phyloP scores from a whole-genome alignment of 192 early-diverging fungal genomes.

The Backusella morwellensis region DNA sequence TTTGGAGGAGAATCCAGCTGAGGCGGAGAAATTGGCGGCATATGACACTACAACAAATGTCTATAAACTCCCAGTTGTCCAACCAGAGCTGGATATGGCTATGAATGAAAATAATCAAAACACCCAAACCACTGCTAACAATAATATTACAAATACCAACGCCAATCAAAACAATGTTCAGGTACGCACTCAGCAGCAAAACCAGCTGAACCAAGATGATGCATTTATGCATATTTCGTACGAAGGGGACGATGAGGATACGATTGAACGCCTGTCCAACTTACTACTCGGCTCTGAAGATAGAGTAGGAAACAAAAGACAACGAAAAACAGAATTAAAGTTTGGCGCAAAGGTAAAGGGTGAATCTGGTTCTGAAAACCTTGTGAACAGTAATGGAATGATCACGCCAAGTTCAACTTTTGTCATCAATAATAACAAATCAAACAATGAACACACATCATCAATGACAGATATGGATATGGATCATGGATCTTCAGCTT shows the following conservation, averaged over 20 bases:
- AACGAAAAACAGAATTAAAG: not conserved
- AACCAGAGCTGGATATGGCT: not conserved
- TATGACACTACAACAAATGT: not conserved
- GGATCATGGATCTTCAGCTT: not conserved
- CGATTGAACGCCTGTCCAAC: not conserved
- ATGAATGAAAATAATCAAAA: not conserved
- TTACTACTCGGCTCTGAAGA: not conserved
- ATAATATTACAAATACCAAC: not conserved
- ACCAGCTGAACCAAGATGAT: not conserved
- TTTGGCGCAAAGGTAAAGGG: not conserved
- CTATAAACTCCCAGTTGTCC: not conserved
- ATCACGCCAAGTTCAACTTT: not conserved
- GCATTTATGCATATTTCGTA: not conserved
- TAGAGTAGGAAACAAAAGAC: not conserved
- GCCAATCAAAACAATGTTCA: not conserved
- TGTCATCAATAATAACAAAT: not conserved
- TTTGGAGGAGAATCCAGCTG: not conserved
- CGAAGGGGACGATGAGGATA: not conserved
- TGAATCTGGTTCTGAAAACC: not conserved
- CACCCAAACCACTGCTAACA: not conserved
- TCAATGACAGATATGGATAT: not conserved
- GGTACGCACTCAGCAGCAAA: not conserved
- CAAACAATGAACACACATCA: not conserved
- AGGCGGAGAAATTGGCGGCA: not conserved
- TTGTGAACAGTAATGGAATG: not conserved